phyloP scores from a whole-genome alignment of 164 flowering plant genomes.

The Amborella trichopoda region DNA sequence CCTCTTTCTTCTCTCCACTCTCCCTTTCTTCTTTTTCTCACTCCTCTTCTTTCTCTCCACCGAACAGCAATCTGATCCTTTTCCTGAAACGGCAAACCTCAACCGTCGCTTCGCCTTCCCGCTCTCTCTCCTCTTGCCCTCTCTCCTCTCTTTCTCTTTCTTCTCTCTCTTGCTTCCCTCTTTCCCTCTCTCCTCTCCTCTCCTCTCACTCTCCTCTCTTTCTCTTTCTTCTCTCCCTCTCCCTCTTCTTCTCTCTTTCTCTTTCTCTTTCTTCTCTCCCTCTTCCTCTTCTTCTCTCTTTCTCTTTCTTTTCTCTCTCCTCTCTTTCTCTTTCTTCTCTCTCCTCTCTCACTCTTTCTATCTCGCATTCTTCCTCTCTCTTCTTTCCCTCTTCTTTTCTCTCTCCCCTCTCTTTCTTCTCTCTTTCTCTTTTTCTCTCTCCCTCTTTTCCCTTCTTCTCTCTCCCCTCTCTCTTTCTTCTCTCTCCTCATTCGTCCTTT shows the following conservation, averaged over 20 bases:
- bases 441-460: not conserved
- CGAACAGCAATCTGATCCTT: too few species aligned
- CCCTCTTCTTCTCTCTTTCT: not conserved
- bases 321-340: slow-evolving; percentile 1
- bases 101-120: too few species aligned
- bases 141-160: too few species aligned
- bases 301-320: not conserved
- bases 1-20: too few species aligned
- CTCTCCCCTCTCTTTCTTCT: not conserved
- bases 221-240: not conserved
- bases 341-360: not conserved
- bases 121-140: too few species aligned
- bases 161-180: slow-evolving; percentile 1
- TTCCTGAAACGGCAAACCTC: too few species aligned
- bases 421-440: not conserved
- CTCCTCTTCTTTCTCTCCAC: too few species aligned
- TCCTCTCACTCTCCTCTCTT: not conserved
- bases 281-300: not conserved
- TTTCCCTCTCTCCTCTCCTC: not conserved
- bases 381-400: not conserved
- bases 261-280: not conserved
- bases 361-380: slow-evolving; percentile 1
- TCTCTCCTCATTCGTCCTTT: not conserved
- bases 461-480: not conserved
- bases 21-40: too few species aligned